A percentile compares a stretch with the other conserved stretches of the same genome.
These are phyloP conservation scores for Porodaedalea pini DNA, from an alignment of 1,284 basidiomycete genomes.

Conservation along the genomic window DNA sequence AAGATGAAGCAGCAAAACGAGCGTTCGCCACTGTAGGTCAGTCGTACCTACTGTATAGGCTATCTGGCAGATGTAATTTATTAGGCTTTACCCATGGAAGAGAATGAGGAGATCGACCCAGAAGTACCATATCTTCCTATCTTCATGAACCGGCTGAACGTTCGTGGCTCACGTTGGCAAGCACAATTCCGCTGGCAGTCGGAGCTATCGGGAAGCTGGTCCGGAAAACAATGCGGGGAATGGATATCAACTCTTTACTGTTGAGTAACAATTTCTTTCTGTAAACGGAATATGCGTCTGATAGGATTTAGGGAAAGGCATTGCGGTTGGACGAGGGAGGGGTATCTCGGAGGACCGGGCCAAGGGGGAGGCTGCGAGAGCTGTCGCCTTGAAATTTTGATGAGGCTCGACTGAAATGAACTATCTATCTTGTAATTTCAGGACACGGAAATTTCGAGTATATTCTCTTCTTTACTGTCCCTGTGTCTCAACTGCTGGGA, in stretches of 20 bases:
- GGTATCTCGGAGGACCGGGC: neutral
- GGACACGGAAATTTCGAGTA: too few species aligned
- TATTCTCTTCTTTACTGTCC: too few species aligned
- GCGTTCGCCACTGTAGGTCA: conserved; percentile 1
- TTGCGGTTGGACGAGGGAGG: neutral
- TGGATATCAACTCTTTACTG: conserved; percentile 4
- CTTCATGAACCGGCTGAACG: conserved; percentile 10
- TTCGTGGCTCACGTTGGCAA: neutral
- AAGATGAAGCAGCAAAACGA: conserved; percentile 7
- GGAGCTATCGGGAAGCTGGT: neutral
- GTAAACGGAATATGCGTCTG: neutral
- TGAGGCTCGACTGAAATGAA: too few species aligned
- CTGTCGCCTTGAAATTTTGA: neutral
- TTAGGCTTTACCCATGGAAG: neutral
- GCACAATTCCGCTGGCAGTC: conserved; percentile 1
- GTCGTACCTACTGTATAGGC: neutral
- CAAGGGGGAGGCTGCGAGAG: conserved; percentile 5
- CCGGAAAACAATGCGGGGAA: too few species aligned
- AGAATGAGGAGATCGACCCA: neutral
- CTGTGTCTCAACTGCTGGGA: too few species aligned
- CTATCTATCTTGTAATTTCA: too few species aligned
- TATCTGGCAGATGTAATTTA: neutral
- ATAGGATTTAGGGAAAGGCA: neutral
- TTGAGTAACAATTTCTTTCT: neutral
- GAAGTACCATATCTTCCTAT: conserved; percentile 7